These are phyloP conservation scores for Atkinsonella texensis DNA, from an alignment of 2,329 filamentous ascomycete genomes.

Conservation along the genomic window DNA sequence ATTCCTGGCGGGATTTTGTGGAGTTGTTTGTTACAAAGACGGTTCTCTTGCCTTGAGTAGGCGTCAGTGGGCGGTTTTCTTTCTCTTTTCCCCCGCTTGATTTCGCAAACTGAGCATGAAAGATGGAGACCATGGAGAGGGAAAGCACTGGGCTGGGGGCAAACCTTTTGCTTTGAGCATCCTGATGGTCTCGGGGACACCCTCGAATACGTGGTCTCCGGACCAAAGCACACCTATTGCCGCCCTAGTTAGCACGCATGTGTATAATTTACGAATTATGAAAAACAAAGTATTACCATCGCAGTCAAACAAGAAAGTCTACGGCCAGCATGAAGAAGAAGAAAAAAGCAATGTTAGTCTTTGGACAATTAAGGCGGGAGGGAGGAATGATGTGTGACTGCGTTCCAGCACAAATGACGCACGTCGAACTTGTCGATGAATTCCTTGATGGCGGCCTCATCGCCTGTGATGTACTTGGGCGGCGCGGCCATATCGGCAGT, in stretches of 20 bases:
- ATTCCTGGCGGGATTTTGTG: conserved; percentile 87
- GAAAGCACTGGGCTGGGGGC: background rate
- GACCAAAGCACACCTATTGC: conserved; percentile 83
- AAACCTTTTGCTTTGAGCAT: conserved; percentile 70
- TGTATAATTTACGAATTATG: background rate
- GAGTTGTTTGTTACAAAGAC: conserved; percentile 99
- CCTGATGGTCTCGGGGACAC: conserved; percentile 73
- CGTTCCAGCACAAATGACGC: conserved; percentile 26
- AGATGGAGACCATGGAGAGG: background rate
- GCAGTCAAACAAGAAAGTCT: conserved; percentile 78
- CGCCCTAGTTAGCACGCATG: conserved; percentile 7
- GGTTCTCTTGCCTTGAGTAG: conserved; percentile 62
- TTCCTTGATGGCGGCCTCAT: conserved; percentile 61
- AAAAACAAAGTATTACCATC: conserved; percentile 55
- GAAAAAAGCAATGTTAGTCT: conserved; percentile 19
- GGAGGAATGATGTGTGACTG: background rate
- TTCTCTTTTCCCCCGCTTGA: background rate
- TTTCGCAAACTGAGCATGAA: background rate
- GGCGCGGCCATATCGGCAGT: conserved; percentile 14
- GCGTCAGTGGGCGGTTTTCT: background rate
- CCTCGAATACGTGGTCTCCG: conserved; percentile 78
- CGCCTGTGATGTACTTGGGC: conserved; percentile 64
- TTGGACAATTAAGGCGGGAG: background rate
- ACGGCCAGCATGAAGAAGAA: background rate
- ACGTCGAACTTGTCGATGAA: conserved; percentile 93